Conservation (phyloP, 225 moss, liverwort and hornwort species). For the Polytrichum commune region DNA sequence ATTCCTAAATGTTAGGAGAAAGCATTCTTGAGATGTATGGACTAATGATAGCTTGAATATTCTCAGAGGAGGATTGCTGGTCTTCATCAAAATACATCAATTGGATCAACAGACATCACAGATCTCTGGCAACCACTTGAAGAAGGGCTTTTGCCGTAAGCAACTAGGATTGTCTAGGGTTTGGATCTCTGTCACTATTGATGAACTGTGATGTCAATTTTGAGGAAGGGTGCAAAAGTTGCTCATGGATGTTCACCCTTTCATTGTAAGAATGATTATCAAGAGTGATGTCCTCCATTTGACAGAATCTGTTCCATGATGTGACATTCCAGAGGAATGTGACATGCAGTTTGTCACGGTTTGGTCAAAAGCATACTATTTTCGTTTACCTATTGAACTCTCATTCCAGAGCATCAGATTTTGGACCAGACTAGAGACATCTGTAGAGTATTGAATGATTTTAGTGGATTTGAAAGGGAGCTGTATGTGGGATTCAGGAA, state of each 20-base stretch:
- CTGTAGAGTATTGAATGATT: too few relatives aligned
- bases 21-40: too few relatives aligned
- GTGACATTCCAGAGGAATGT: background rate
- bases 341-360: too few relatives aligned
- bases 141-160: conserved; percentile 82
- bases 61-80: conserved; percentile 97
- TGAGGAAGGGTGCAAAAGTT: background rate
- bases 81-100: conserved; percentile 94
- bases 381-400: too few relatives aligned
- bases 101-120: conserved; percentile 71
- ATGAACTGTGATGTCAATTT: too few relatives aligned
- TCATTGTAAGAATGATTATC: background rate
- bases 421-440: too few relatives aligned
- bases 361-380: too few relatives aligned
- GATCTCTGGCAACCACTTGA: conserved; percentile 74
- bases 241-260: background rate
- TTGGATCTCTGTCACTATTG: too few relatives aligned
- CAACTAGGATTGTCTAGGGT: conserved; percentile 4
- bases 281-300: background rate
- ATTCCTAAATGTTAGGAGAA: too few relatives aligned
- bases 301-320: background rate
- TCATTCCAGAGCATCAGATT: too few relatives aligned
- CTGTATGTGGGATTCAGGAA: too few relatives aligned
- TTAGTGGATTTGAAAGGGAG: too few relatives aligned
- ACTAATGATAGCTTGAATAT: background rate